phyloP scores from a whole-genome alignment of 2,329 filamentous ascomycete genomes.

The Talaromyces funiculosus region DNA sequence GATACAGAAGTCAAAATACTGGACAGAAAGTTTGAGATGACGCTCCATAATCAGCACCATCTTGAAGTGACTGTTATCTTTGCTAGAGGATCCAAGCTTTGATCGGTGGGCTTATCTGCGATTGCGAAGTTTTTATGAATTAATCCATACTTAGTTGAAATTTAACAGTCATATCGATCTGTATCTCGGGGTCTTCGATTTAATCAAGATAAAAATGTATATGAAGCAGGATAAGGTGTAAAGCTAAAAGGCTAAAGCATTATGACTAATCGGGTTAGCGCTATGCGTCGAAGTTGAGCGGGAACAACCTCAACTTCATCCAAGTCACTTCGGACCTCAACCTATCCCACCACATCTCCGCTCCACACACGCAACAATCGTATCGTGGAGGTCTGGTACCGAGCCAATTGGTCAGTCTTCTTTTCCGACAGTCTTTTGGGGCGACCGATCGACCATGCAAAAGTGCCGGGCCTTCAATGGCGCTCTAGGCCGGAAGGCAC shows the following conservation, averaged over 20 bases:
- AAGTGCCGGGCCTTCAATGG: slow-evolving; percentile 41
- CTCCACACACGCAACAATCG: slow-evolving; percentile 10
- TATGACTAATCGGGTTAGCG: slow-evolving; percentile 12
- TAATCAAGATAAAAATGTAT: not conserved
- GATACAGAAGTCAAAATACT: slow-evolving; percentile 56
- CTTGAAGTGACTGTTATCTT: slow-evolving; percentile 28
- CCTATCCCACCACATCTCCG: slow-evolving; percentile 7
- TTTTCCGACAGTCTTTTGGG: slow-evolving; percentile 9
- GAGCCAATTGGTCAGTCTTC: slow-evolving; percentile 18
- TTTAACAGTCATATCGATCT: not conserved
- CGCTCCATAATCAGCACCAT: slow-evolving; percentile 20
- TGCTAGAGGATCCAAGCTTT: slow-evolving; percentile 24
- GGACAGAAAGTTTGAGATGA: slow-evolving; percentile 47
- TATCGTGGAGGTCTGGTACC: slow-evolving; percentile 12
- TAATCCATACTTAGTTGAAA: not conserved
- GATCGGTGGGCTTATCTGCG: not conserved
- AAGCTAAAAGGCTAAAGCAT: too few species aligned
- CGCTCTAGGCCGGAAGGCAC: slow-evolving; percentile 34
- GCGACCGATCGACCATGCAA: slow-evolving; percentile 38
- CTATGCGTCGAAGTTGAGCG: slow-evolving; percentile 6
- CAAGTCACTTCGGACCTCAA: not conserved
- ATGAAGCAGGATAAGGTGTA: not conserved
- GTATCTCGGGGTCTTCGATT: not conserved
- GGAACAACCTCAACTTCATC: slow-evolving; percentile 11
- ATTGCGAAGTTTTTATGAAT: not conserved